These are phyloP conservation scores for Echium plantagineum DNA, from an alignment of 257 asterid species.

Conservation along the genomic window DNA sequence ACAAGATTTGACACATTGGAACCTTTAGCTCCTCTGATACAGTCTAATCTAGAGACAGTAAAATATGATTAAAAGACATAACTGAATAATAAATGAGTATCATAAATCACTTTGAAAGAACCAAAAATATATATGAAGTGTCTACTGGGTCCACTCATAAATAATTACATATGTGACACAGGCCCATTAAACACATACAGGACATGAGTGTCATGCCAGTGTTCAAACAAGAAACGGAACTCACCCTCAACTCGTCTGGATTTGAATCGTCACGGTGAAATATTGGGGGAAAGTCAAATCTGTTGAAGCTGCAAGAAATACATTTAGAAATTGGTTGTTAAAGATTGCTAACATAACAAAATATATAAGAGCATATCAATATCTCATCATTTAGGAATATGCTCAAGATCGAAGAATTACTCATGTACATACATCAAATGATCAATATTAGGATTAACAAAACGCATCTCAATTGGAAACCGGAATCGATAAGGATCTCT, in stretches of 20 bases:
- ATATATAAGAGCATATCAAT: background rate
- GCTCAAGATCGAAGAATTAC: slow-evolving; percentile 5
- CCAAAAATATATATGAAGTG: background rate
- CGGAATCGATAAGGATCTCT: slow-evolving; percentile 90
- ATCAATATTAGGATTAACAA: slow-evolving; percentile 85
- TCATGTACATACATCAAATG: slow-evolving; percentile 61
- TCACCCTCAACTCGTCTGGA: slow-evolving; percentile 92
- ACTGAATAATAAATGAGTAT: too few species aligned
- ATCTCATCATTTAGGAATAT: background rate
- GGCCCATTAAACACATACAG: background rate
- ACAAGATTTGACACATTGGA: background rate
- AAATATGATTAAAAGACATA: too few species aligned
- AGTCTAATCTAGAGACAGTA: background rate
- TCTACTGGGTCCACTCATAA: background rate
- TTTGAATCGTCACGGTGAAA: slow-evolving; percentile 75
- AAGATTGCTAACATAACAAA: background rate
- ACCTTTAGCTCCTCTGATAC: background rate
- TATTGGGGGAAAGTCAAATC: slow-evolving; percentile 84
- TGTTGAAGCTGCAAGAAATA: slow-evolving; percentile 67
- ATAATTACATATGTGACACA: background rate
- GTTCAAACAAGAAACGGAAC: slow-evolving; percentile 16
- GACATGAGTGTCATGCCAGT: background rate
- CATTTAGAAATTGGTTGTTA: slow-evolving; percentile 13
- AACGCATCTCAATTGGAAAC: slow-evolving; percentile 91
- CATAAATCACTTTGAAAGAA: background rate